These are phyloP conservation scores for Simplicillium sp. DNA, from an alignment of 2,329 filamentous ascomycete species.

Conservation along the genomic window DNA sequence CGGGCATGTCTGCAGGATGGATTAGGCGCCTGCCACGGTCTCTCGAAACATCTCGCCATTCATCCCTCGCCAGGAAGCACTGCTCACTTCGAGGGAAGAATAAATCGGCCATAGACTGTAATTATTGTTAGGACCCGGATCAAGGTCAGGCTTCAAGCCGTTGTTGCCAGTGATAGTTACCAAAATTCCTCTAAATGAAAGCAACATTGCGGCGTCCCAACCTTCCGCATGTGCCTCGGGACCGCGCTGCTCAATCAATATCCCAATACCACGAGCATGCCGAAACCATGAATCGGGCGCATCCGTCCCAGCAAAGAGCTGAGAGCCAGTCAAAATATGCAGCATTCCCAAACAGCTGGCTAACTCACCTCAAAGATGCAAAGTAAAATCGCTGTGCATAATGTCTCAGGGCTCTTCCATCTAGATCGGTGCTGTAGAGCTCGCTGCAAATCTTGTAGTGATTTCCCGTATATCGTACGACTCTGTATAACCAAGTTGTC, in stretches of 20 bases:
- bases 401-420: conserved; percentile 30
- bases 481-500: conserved; percentile 21
- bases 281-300: conserved; percentile 25
- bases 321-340: not conserved
- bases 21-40: conserved; percentile 15
- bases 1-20: conserved; percentile 13
- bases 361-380: conserved; percentile 27
- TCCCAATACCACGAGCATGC: conserved; percentile 26
- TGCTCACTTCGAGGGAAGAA: conserved; percentile 22
- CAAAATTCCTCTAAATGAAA: conserved; percentile 26
- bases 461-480: conserved; percentile 26
- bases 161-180: conserved; percentile 10
- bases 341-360: conserved; percentile 2
- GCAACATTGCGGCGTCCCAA: conserved; percentile 26
- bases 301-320: conserved; percentile 32
- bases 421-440: conserved; percentile 24
- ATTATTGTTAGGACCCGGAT: not conserved
- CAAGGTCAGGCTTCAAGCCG: not conserved
- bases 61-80: conserved; percentile 25
- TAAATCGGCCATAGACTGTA: conserved; percentile 26
- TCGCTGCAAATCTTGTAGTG: conserved; percentile 23
- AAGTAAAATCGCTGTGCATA: conserved; percentile 29
- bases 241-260: conserved; percentile 29
- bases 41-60: conserved; percentile 24
- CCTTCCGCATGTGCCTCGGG: conserved; percentile 20